phyloP scores from a whole-genome alignment of 2,329 filamentous ascomycete genomes.

The Trichoderma gracile region DNA sequence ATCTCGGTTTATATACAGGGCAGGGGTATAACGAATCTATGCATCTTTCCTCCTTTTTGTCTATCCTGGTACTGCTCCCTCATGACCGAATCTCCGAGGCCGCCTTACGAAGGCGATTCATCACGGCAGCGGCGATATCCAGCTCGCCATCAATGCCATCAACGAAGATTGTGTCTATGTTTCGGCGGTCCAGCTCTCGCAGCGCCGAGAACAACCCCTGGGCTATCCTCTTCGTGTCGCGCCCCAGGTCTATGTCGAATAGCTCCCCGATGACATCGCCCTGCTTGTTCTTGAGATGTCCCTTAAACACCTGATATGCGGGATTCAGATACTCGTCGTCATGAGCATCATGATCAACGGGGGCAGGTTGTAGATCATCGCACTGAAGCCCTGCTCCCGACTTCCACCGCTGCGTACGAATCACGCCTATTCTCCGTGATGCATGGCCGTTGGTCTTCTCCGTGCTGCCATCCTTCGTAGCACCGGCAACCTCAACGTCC shows the following conservation, averaged over 20 bases:
- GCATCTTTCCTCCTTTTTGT: conserved; percentile 28
- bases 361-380: conserved; percentile 43
- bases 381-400: conserved; percentile 50
- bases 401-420: conserved; percentile 58
- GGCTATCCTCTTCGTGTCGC: conserved; percentile 71
- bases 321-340: conserved; percentile 34
- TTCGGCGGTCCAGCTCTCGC: conserved; percentile 76
- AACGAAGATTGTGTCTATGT: conserved; percentile 82
- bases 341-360: conserved; percentile 31
- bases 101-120: conserved; percentile 80
- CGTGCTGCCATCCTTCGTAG: conserved; percentile 25
- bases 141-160: conserved; percentile 81
- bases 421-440: conserved; percentile 55
- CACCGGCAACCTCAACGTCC: conserved; percentile 37
- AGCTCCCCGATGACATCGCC: conserved; percentile 44
- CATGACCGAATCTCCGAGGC: conserved; percentile 61
- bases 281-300: conserved; percentile 40
- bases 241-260: conserved; percentile 73
- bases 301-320: conserved; percentile 45
- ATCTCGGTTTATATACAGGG: conserved; percentile 23
- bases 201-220: conserved; percentile 85
- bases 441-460: conserved; percentile 44
- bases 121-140: conserved; percentile 82
- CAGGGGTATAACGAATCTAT: conserved; percentile 28
- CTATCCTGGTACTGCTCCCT: conserved; percentile 35